Conservation (phyloP, 371 early-diverging fungal genomes). For the Mortierella sp. region DNA sequence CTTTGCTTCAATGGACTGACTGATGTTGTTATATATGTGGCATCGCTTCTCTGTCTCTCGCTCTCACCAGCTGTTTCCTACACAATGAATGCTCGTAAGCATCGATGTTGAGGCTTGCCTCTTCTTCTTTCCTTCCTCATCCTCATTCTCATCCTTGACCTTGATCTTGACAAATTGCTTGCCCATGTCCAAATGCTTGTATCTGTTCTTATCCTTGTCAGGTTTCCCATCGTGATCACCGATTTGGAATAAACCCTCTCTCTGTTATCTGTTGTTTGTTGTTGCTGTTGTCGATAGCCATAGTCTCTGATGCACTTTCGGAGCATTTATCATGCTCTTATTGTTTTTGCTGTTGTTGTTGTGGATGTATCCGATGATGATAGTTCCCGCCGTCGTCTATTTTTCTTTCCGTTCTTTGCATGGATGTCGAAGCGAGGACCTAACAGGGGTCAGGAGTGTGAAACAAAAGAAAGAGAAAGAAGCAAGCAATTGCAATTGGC, state of each 20-base stretch:
- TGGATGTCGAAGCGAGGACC: no score
- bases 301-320: not conserved
- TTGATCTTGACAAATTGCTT: no score
- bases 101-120: no score
- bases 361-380: not conserved
- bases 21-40: no score
- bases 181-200: no score
- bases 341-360: not conserved
- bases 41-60: no score
- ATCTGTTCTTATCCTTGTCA: not conserved
- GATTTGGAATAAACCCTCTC: not conserved
- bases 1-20: no score
- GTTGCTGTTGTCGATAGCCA: not conserved
- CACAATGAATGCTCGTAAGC: no score
- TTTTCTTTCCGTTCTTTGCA: not conserved
- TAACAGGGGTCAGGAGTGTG: not conserved
- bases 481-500: no score
- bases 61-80: no score
- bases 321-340: conserved; percentile 7
- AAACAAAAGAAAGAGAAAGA: not conserved
- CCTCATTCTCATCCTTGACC: no score
- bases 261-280: not conserved
- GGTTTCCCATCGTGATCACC: not conserved
- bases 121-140: no score
- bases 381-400: not conserved